Conservation (phyloP, 1,284 basidiomycete genomes). For the Tremellales sp. region DNA sequence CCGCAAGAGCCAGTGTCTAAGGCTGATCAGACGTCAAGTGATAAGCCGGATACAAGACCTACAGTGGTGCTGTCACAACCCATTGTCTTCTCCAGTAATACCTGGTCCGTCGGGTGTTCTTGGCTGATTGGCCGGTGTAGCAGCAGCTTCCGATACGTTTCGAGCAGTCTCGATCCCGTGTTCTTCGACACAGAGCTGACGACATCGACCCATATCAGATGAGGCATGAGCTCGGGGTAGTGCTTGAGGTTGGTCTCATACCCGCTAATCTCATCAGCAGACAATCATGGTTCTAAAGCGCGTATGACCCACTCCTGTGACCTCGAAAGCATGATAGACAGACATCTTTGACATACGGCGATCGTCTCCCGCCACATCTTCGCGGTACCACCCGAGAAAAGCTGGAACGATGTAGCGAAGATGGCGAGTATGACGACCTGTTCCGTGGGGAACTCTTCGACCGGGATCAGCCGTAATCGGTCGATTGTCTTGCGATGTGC, state of each 20-base stretch:
- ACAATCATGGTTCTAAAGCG: no score
- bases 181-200: conserved; percentile 66
- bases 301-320: conserved; percentile 12
- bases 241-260: background rate
- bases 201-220: conserved; percentile 79
- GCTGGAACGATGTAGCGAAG: conserved; percentile 23
- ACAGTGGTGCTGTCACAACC: conserved; percentile 65
- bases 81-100: conserved; percentile 67
- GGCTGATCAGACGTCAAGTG: conserved; percentile 7
- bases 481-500: conserved; percentile 14
- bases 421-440: conserved; percentile 23
- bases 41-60: no score
- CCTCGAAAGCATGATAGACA: conserved; percentile 11
- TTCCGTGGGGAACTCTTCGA: conserved; percentile 14
- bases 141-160: conserved; percentile 57
- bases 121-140: conserved; percentile 30
- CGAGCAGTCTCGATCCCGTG: conserved; percentile 57
- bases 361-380: conserved; percentile 16
- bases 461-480: conserved; percentile 9
- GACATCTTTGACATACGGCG: conserved; percentile 13
- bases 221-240: conserved; percentile 54
- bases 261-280: background rate
- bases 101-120: conserved; percentile 15
- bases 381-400: conserved; percentile 26
- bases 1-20: conserved; percentile 69